Evolutionary conservation across 2,329 filamentous ascomycete genomes (phyloP).

Genomic region (Colletotrichum sp.): DNA sequence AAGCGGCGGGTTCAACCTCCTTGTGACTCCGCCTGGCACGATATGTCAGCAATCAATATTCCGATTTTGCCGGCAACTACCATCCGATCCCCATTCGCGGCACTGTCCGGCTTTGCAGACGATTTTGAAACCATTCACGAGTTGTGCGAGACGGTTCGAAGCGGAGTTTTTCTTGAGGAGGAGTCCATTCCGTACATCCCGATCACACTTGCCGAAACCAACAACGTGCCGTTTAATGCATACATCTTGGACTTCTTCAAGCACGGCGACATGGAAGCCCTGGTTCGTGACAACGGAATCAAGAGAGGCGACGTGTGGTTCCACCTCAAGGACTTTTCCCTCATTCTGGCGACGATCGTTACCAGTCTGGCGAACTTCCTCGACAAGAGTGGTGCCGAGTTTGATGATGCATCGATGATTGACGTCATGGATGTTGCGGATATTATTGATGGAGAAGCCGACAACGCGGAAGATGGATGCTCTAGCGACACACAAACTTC

Average conservation of each 20-base stretch:
- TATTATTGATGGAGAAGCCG: slow-evolving; percentile 43
- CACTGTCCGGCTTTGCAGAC: slow-evolving; percentile 72
- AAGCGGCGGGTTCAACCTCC: slow-evolving; percentile 22
- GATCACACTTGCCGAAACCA: slow-evolving; percentile 61
- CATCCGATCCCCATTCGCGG: slow-evolving; percentile 72
- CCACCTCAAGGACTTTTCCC: slow-evolving; percentile 63
- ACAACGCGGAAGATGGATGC: not conserved
- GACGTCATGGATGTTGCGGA: slow-evolving; percentile 48
- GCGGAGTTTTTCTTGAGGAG: slow-evolving; percentile 77
- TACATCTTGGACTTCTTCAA: slow-evolving; percentile 81
- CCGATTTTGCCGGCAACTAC: slow-evolving; percentile 40
- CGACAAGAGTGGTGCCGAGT: slow-evolving; percentile 33
- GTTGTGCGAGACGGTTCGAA: slow-evolving; percentile 68
- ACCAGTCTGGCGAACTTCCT: slow-evolving; percentile 65
- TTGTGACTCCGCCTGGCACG: not conserved
- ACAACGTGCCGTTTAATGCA: slow-evolving; percentile 60
- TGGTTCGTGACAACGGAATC: slow-evolving; percentile 71
- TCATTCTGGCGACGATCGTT: slow-evolving; percentile 73
- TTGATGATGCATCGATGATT: slow-evolving; percentile 36
- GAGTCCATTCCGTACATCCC: slow-evolving; percentile 73
- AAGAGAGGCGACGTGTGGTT: slow-evolving; percentile 75
- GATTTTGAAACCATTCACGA: slow-evolving; percentile 69
- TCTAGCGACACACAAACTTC: not conserved
- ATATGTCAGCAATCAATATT: not conserved
- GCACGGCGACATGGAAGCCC: slow-evolving; percentile 67